Evolutionary conservation across 805 yeast species (phyloP).

Genomic region (Candida insectalens): DNA sequence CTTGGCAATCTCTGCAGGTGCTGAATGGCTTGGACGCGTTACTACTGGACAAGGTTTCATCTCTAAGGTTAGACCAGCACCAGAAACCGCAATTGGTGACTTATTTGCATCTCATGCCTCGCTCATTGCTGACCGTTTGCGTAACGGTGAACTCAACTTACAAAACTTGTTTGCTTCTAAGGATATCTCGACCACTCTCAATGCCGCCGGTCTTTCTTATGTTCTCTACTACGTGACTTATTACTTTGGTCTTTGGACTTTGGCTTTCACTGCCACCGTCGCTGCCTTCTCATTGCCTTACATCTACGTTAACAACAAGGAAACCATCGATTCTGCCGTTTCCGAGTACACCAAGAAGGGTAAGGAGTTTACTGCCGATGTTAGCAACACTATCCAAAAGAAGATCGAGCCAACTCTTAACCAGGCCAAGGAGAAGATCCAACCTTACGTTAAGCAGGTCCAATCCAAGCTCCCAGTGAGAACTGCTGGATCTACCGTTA

Average conservation of each 20-base stretch:
- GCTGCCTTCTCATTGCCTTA: slow-evolving; percentile 68
- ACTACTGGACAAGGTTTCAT: slow-evolving; percentile 76
- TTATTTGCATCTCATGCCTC: slow-evolving; percentile 19
- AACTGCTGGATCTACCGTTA: slow-evolving; percentile 64
- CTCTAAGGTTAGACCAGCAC: slow-evolving; percentile 62
- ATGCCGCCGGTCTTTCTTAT: slow-evolving; percentile 60
- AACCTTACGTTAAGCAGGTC: slow-evolving; percentile 57
- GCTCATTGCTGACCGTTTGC: slow-evolving; percentile 32
- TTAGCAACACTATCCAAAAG: slow-evolving; percentile 27
- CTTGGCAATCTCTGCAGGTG: slow-evolving; percentile 52
- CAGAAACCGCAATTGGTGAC: slow-evolving; percentile 22
- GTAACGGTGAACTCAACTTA: slow-evolving; percentile 39
- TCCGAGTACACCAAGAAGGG: slow-evolving; percentile 35
- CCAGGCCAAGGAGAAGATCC: slow-evolving; percentile 46
- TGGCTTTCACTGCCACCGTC: slow-evolving; percentile 48
- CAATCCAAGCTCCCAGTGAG: slow-evolving; percentile 49
- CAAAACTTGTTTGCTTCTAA: slow-evolving; percentile 57
- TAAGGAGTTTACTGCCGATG: slow-evolving; percentile 40
- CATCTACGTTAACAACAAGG: slow-evolving; percentile 63
- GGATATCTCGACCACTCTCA: slow-evolving; percentile 63
- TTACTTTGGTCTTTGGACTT: slow-evolving; percentile 62
- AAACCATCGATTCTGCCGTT: slow-evolving; percentile 62
- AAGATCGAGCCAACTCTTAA: slow-evolving; percentile 49
- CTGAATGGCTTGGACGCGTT: slow-evolving; percentile 67
- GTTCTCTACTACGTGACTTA: slow-evolving; percentile 64